phyloP scores from a whole-genome alignment of 2,329 filamentous ascomycete species.

The Phaeosphaeria sp. region DNA sequence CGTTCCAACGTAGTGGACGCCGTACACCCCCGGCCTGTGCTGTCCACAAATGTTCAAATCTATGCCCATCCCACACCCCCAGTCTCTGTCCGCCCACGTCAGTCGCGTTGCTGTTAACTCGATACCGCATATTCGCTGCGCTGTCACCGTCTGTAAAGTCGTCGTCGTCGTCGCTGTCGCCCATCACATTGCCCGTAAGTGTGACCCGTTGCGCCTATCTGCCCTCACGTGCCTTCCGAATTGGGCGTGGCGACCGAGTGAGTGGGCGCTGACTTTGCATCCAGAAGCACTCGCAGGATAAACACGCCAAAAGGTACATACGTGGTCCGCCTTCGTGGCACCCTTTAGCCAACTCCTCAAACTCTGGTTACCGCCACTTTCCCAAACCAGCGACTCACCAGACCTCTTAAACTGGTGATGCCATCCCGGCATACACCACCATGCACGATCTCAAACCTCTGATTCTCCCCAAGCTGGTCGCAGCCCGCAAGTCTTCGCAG shows the following conservation, averaged over 20 bases:
- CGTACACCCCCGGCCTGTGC: conserved; percentile 23
- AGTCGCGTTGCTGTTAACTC: conserved; percentile 23
- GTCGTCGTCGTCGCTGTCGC: conserved; percentile 5
- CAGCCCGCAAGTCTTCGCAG: conserved; percentile 45
- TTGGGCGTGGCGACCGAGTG: conserved; percentile 31
- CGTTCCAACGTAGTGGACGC: conserved; percentile 19
- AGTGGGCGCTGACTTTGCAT: conserved; percentile 32
- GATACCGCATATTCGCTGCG: conserved; percentile 20
- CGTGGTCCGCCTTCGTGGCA: conserved; percentile 51
- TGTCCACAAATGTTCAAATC: conserved; percentile 30
- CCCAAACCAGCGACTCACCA: conserved; percentile 24
- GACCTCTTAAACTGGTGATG: conserved; percentile 45
- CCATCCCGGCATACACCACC: conserved; percentile 38
- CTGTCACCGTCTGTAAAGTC: conserved; percentile 14
- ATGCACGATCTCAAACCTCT: conserved; percentile 51
- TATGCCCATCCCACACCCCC: conserved; percentile 29
- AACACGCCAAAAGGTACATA: conserved; percentile 40
- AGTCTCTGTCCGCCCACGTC: conserved; percentile 30
- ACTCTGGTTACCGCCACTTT: conserved; percentile 39
- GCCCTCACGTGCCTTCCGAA: conserved; percentile 42
- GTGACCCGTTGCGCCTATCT: conserved; percentile 25
- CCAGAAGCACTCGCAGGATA: conserved; percentile 28
- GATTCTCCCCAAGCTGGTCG: conserved; percentile 47
- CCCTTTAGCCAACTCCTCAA: conserved; percentile 36
- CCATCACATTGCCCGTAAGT: conserved; percentile 19